These are phyloP conservation scores for Scheffersomyces lignosus DNA, from an alignment of 805 yeast genomes.

Conservation along the genomic window DNA sequence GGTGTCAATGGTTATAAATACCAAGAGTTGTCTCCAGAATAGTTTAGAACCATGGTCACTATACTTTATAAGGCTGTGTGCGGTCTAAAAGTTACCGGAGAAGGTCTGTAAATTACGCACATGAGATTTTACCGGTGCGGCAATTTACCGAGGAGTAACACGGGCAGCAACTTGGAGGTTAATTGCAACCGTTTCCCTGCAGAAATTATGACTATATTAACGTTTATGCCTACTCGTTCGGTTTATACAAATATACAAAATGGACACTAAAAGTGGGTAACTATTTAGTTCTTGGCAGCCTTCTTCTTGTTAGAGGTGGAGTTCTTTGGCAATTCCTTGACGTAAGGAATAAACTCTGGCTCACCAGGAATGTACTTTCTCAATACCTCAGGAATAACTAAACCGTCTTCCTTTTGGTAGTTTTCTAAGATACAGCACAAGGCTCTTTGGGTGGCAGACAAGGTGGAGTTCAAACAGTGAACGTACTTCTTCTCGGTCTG, in stretches of 20 bases:
- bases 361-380: constrained; percentile 97
- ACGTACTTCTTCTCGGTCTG: constrained; percentile 97
- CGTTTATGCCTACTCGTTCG: not conserved
- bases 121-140: too few species aligned
- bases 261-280: not conserved
- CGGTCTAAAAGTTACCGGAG: too few species aligned
- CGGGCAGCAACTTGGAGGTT: too few species aligned
- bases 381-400: constrained; percentile 89
- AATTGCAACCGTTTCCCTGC: too few species aligned
- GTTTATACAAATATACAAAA: not conserved
- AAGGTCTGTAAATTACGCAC: too few species aligned
- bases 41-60: too few species aligned
- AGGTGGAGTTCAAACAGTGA: constrained; percentile 95
- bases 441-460: constrained; percentile 98
- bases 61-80: too few species aligned
- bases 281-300: constrained; percentile 8
- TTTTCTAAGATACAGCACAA: constrained; percentile 96
- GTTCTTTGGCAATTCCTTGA: constrained; percentile 91
- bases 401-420: constrained; percentile 96
- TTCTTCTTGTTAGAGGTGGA: constrained; percentile 75
- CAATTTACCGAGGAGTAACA: too few species aligned
- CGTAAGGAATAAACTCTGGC: constrained; percentile 93
- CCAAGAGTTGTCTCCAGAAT: too few species aligned
- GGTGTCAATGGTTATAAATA: too few species aligned
- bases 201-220: too few species aligned